phyloP scores from a whole-genome alignment of 306 rosid species.

The Sindora glabra region DNA sequence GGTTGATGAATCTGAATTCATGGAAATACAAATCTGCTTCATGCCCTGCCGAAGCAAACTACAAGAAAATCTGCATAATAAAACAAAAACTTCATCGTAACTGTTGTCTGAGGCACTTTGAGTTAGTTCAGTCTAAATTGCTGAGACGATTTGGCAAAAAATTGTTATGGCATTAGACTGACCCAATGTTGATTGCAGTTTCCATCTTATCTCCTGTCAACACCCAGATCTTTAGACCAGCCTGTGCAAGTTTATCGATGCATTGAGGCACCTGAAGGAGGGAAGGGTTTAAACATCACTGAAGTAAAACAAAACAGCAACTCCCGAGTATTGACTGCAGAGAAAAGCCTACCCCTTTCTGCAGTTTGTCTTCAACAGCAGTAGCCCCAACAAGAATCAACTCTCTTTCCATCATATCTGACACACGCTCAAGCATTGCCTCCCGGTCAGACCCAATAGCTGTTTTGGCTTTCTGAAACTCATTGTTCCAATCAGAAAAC shows the following conservation, averaged over 20 bases:
- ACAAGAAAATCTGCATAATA: slow-evolving; percentile 70
- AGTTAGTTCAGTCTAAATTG: slow-evolving; percentile 6
- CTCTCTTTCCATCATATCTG: slow-evolving; percentile 80
- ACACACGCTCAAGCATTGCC: slow-evolving; percentile 55
- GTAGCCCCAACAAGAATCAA: slow-evolving; percentile 96
- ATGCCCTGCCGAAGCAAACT: slow-evolving; percentile 98
- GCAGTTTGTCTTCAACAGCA: slow-evolving; percentile 81
- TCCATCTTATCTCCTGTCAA: slow-evolving; percentile 99
- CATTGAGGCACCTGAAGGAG: slow-evolving; percentile 88
- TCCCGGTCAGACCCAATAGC: slow-evolving; percentile 80
- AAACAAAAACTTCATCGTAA: slow-evolving; percentile 9
- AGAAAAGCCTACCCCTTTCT: slow-evolving; percentile 73
- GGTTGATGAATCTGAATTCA: slow-evolving; percentile 33
- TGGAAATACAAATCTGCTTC: slow-evolving; percentile 79
- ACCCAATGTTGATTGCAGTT: slow-evolving; percentile 99
- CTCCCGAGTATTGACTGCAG: not conserved
- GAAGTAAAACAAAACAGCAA: slow-evolving; percentile 14
- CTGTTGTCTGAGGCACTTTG: not conserved
- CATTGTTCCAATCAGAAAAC: slow-evolving; percentile 71
- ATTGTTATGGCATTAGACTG: slow-evolving; percentile 17
- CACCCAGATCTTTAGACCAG: slow-evolving; percentile 98
- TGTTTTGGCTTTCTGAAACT: slow-evolving; percentile 84
- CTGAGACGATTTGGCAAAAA: slow-evolving; percentile 1
- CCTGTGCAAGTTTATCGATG: slow-evolving; percentile 98
- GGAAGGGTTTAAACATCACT: not conserved